Conservation (phyloP, 495 filamentous ascomycete species). For the Talaromyces adpressus region DNA sequence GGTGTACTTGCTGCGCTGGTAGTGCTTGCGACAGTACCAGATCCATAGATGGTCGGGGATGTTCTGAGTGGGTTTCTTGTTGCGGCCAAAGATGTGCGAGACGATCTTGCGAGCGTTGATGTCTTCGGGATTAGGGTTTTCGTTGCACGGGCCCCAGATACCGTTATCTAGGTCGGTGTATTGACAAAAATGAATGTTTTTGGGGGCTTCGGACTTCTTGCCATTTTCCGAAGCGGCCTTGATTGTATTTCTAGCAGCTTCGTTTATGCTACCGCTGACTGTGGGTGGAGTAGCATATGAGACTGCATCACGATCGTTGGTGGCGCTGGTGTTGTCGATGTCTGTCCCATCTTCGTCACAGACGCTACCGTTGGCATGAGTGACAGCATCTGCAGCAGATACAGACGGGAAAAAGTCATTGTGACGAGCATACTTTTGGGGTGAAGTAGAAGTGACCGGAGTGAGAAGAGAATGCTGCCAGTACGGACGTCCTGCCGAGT, state of each 20-base stretch:
- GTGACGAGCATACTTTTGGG: background rate
- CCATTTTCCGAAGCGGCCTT: background rate
- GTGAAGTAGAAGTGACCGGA: background rate
- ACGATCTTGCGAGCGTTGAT: constrained; percentile 58
- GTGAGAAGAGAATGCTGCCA: background rate
- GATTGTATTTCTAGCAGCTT: background rate
- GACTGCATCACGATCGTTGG: background rate
- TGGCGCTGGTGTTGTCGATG: background rate
- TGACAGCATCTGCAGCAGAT: background rate
- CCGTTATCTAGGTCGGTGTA: constrained; percentile 5
- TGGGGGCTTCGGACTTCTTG: background rate
- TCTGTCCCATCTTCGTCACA: background rate
- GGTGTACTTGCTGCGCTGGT: constrained; percentile 64
- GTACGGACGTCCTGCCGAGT: background rate
- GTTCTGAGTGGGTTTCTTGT: constrained; percentile 65
- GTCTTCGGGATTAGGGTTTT: background rate
- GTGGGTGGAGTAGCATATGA: background rate
- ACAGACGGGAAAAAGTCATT: background rate
- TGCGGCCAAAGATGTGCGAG: constrained; percentile 82
- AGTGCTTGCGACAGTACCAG: constrained; percentile 74
- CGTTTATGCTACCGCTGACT: background rate
- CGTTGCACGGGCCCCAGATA: background rate
- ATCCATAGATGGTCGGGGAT: constrained; percentile 64
- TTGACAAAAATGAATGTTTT: background rate
- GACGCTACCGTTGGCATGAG: background rate